These are phyloP conservation scores for Mucor mucedo DNA, from an alignment of 371 early-diverging fungal species.

Conservation along the genomic window DNA sequence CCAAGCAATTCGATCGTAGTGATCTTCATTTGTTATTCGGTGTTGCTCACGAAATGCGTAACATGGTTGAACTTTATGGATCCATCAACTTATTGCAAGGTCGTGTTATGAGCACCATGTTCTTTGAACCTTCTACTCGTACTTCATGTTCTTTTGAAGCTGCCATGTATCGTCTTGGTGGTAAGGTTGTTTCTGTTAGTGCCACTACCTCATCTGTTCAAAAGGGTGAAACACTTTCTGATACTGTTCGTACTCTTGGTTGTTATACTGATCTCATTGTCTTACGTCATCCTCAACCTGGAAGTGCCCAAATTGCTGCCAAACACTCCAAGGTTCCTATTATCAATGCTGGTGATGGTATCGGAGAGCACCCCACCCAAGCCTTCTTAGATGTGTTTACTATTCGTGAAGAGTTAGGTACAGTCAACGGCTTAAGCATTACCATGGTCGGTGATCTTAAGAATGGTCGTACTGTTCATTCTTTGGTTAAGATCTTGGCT, in stretches of 20 bases:
- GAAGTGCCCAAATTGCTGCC: conserved; percentile 83
- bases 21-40: conserved; percentile 94
- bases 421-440: conserved; percentile 95
- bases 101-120: conserved; percentile 91
- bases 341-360: conserved; percentile 97
- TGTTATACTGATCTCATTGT: conserved; percentile 92
- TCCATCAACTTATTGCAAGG: conserved; percentile 83
- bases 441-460: conserved; percentile 96
- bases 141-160: conserved; percentile 93
- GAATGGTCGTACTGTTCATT: conserved; percentile 97
- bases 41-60: conserved; percentile 96
- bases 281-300: conserved; percentile 93
- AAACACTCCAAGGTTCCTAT: conserved; percentile 90
- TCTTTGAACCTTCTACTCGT: conserved; percentile 96
- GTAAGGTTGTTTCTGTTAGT: conserved; percentile 85
- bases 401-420: conserved; percentile 91
- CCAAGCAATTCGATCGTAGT: conserved; percentile 87
- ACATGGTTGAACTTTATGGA: conserved; percentile 88
- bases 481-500: conserved; percentile 87
- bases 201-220: conserved; percentile 85
- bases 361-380: conserved; percentile 98
- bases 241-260: conserved; percentile 94
- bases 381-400: conserved; percentile 96
- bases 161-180: conserved; percentile 94
- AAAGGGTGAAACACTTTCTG: conserved; percentile 94